Percentiles rank a stretch among this genome's conserved stretches.
phyloP scores from a whole-genome alignment of 1,284 basidiomycete genomes.

The Phylloporus gajari region DNA sequence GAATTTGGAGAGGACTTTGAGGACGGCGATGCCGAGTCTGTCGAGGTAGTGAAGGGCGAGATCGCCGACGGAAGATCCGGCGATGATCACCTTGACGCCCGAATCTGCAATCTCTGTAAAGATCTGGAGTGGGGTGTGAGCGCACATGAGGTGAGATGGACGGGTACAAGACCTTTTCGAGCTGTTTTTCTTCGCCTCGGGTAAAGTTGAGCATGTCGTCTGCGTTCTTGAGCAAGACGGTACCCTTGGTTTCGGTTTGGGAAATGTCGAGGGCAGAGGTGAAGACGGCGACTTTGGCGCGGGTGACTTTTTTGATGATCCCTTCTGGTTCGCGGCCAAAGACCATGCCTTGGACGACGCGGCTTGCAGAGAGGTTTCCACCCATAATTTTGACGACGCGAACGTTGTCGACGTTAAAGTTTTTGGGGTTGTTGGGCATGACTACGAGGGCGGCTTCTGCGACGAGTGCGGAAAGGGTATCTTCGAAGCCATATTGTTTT shows the following conservation, averaged over 20 bases:
- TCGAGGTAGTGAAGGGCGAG: slow-evolving; percentile 98
- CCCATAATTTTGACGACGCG: slow-evolving; percentile 99
- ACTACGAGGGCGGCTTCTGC: slow-evolving; percentile 92
- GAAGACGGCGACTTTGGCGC: slow-evolving; percentile 93
- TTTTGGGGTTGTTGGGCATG: slow-evolving; percentile 88
- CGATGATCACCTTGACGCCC: slow-evolving; percentile 93
- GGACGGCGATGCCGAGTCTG: slow-evolving; percentile 90
- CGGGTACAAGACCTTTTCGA: slow-evolving; percentile 77
- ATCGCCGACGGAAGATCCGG: slow-evolving; percentile 93
- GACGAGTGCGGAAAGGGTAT: slow-evolving; percentile 84
- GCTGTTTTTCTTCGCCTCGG: slow-evolving; percentile 92
- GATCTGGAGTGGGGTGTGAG: slow-evolving; percentile 57
- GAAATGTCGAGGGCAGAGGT: slow-evolving; percentile 92
- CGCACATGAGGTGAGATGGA: neutral
- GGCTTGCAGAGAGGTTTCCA: slow-evolving; percentile 83
- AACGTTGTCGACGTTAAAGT: slow-evolving; percentile 98
- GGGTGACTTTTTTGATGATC: slow-evolving; percentile 81
- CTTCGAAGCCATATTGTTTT: slow-evolving; percentile 97
- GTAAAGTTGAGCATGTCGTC: slow-evolving; percentile 98
- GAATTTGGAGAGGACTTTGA: slow-evolving; percentile 99
- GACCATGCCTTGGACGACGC: slow-evolving; percentile 97
- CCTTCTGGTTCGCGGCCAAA: slow-evolving; percentile 97
- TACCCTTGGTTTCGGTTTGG: slow-evolving; percentile 99
- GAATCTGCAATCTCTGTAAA: slow-evolving; percentile 98
- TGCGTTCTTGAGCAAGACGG: slow-evolving; percentile 94